Evolutionary conservation across 371 early-diverging fungal species (phyloP).

Genomic region (Fennellomyces sp.): DNA sequence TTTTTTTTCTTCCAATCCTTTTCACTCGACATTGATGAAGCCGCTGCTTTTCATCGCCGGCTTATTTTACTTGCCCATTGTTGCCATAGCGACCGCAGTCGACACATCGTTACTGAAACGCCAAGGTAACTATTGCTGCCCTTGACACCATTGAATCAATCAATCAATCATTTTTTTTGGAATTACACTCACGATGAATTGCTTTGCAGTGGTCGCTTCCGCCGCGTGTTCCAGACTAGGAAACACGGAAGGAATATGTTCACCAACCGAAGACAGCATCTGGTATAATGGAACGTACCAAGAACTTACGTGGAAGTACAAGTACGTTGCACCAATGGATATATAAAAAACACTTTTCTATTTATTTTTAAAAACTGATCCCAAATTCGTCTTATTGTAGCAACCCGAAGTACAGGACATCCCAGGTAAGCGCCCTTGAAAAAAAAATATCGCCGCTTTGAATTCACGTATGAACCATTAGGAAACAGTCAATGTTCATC

Average conservation of each 20-base stretch:
- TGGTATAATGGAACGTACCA: slow-evolving; percentile 43
- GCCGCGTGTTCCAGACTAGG: slow-evolving; percentile 29
- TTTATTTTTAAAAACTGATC: slow-evolving; percentile 1
- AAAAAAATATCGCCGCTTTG: background rate
- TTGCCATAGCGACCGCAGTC: background rate
- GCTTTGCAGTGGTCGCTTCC: slow-evolving; percentile 38
- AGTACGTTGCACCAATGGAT: slow-evolving; percentile 24
- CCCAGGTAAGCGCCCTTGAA: slow-evolving; percentile 25
- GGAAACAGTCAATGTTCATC: slow-evolving; percentile 28
- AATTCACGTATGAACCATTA: slow-evolving; percentile 7
- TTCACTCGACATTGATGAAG: slow-evolving; percentile 6
- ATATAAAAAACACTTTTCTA: background rate
- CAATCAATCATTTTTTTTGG: background rate
- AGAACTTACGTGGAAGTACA: slow-evolving; percentile 50
- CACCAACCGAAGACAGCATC: slow-evolving; percentile 26
- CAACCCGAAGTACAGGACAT: slow-evolving; percentile 24
- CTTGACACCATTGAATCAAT: background rate
- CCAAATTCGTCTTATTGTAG: slow-evolving; percentile 13
- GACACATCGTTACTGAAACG: slow-evolving; percentile 7
- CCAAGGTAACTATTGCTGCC: slow-evolving; percentile 10
- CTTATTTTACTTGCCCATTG: background rate
- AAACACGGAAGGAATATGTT: slow-evolving; percentile 37
- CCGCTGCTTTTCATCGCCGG: slow-evolving; percentile 8
- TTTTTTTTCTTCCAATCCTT: slow-evolving; percentile 6
- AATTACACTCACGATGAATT: too few species aligned